These are phyloP conservation scores for Tetrahymena borealis DNA, from an alignment of 73 alveolate genomes.

Conservation along the genomic window DNA sequence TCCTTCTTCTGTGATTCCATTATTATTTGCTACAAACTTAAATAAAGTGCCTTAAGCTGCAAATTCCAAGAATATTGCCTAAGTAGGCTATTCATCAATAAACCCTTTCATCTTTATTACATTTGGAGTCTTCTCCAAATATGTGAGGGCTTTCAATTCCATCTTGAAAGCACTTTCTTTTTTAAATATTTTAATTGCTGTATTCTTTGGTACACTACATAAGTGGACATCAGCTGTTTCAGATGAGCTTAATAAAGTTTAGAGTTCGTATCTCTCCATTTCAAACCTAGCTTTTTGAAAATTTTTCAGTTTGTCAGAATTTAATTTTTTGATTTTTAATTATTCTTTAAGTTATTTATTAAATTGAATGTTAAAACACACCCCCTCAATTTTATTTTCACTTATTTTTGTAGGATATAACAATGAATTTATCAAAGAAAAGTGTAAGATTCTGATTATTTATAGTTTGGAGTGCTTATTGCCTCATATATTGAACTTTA, in stretches of 20 bases:
- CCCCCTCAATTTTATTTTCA: too few species aligned
- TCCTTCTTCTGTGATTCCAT: constrained; percentile 52
- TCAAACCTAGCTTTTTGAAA: not conserved
- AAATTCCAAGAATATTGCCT: not conserved
- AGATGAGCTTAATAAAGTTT: not conserved
- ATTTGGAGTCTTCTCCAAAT: not conserved
- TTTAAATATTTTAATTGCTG: not conserved
- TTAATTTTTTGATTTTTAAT: not conserved
- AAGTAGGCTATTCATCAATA: not conserved
- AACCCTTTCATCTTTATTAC: not conserved
- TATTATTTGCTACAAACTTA: not conserved
- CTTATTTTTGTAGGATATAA: too few species aligned
- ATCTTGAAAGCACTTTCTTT: not conserved
- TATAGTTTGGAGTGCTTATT: too few species aligned
- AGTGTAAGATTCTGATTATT: too few species aligned
- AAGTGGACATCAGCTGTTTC: not conserved
- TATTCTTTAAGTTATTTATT: not conserved
- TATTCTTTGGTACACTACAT: not conserved
- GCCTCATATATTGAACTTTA: too few species aligned
- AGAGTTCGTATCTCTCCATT: not conserved
- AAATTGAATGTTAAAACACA: too few species aligned
- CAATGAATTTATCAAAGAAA: too few species aligned
- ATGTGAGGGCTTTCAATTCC: not conserved
- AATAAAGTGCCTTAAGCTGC: not conserved
- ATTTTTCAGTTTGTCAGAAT: not conserved